These are phyloP conservation scores for Macrocybe sp. DNA, from an alignment of 1,284 basidiomycete genomes.

Conservation along the genomic window DNA sequence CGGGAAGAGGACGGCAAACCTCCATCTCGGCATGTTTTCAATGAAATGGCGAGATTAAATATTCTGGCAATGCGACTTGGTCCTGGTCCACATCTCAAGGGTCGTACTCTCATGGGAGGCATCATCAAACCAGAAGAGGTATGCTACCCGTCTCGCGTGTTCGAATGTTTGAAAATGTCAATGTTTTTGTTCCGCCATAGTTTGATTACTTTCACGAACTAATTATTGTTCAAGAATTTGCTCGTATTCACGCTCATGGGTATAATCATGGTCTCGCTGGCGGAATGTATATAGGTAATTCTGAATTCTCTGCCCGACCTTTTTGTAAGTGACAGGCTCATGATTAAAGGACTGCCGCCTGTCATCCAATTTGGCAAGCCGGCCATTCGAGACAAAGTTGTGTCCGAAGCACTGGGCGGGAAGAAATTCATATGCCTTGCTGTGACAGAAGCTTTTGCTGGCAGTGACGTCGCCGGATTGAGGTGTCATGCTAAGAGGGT, in stretches of 20 bases:
- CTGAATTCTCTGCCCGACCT: background rate
- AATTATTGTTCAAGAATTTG: slow-evolving; percentile 86
- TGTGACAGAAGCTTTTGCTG: slow-evolving; percentile 86
- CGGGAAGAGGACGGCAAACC: slow-evolving; percentile 77
- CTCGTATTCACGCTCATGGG: slow-evolving; percentile 69
- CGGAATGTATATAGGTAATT: slow-evolving; percentile 14
- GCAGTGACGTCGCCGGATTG: slow-evolving; percentile 83
- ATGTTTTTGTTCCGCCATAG: slow-evolving; percentile 8
- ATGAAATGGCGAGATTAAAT: slow-evolving; percentile 71
- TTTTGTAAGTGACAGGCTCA: slow-evolving; percentile 56
- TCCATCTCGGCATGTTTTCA: slow-evolving; percentile 57
- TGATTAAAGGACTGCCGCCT: slow-evolving; percentile 73
- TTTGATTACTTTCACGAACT: slow-evolving; percentile 87
- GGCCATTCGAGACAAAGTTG: slow-evolving; percentile 71
- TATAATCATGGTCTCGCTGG: slow-evolving; percentile 50
- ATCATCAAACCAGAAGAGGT: slow-evolving; percentile 79
- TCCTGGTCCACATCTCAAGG: slow-evolving; percentile 80
- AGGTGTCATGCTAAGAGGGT: slow-evolving; percentile 80
- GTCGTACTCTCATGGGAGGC: slow-evolving; percentile 76
- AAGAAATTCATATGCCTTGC: slow-evolving; percentile 83
- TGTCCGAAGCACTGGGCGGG: slow-evolving; percentile 78
- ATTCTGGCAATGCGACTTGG: slow-evolving; percentile 91
- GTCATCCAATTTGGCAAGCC: slow-evolving; percentile 82
- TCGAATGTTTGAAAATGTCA: background rate
- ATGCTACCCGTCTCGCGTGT: background rate